Percentiles rank a stretch among this genome's conserved stretches.
Evolutionary conservation across 1,284 basidiomycete genomes (phyloP).

Genomic region (Exobasidium rhododendri): DNA sequence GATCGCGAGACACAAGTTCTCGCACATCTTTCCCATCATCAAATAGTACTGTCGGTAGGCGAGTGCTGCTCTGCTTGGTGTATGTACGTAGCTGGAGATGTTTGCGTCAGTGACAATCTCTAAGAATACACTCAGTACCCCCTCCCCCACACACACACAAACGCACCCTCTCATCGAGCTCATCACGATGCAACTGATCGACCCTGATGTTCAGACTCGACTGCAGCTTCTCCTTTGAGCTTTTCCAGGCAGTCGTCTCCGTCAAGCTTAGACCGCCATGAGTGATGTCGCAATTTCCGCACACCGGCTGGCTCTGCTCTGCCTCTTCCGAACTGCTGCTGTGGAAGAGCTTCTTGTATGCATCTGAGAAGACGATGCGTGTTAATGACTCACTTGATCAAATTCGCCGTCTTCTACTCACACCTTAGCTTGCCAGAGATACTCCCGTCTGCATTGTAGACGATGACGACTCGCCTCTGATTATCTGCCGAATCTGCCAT

Average conservation of each 20-base stretch:
- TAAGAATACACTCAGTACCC: no score
- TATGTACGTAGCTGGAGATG: background rate
- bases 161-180: slow-evolving; percentile 8
- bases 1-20: background rate
- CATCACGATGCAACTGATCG: background rate
- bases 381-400: background rate
- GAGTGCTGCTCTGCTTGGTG: background rate
- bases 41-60: slow-evolving; percentile 1
- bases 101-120: no score
- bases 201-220: background rate
- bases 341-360: slow-evolving; percentile 5
- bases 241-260: slow-evolving; percentile 1
- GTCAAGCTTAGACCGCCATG: slow-evolving; percentile 2
- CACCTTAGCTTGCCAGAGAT: background rate
- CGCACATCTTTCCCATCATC: background rate
- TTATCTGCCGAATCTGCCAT: no score
- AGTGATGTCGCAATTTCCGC: slow-evolving; percentile 3
- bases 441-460: slow-evolving; percentile 8
- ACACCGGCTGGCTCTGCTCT: background rate
- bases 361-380: background rate
- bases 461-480: background rate
- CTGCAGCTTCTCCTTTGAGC: background rate
- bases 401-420: background rate
- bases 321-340: background rate
- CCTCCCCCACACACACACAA: no score